Evolutionary conservation across 1,284 basidiomycete species (phyloP).

Genomic region (Ceratobasidium theobromae): DNA sequence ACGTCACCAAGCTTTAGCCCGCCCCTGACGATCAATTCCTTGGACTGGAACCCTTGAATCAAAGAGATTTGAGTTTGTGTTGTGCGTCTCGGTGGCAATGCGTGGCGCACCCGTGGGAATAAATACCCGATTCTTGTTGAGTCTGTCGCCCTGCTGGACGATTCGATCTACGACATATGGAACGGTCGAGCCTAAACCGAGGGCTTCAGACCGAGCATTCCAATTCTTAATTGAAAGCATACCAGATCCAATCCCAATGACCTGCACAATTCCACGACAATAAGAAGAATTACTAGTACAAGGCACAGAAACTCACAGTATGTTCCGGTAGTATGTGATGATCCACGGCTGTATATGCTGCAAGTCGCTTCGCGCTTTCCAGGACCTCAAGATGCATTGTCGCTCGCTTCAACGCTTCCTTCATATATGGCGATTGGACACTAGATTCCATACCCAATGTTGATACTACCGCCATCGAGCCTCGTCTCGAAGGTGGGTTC

Average conservation of each 20-base stretch:
- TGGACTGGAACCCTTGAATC: slow-evolving; percentile 85
- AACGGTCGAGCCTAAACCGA: slow-evolving; percentile 79
- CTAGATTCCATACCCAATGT: background rate
- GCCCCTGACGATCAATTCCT: slow-evolving; percentile 86
- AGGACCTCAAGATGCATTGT: slow-evolving; percentile 42
- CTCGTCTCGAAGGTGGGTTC: slow-evolving; percentile 17
- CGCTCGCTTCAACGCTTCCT: slow-evolving; percentile 20
- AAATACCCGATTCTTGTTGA: slow-evolving; percentile 82
- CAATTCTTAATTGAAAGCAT: background rate
- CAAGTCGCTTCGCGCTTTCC: slow-evolving; percentile 83
- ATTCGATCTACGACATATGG: slow-evolving; percentile 98
- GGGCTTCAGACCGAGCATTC: background rate
- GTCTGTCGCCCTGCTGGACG: slow-evolving; percentile 73
- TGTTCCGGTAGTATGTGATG: slow-evolving; percentile 81
- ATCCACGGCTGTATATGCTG: slow-evolving; percentile 95
- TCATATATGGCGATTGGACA: slow-evolving; percentile 20
- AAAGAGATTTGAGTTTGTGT: background rate
- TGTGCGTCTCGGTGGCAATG: background rate
- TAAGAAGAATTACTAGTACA: slow-evolving; percentile 13
- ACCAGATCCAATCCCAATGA: slow-evolving; percentile 91
- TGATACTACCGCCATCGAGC: background rate
- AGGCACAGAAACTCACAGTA: slow-evolving; percentile 57
- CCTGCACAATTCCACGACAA: slow-evolving; percentile 50
- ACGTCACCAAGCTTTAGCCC: slow-evolving; percentile 87
- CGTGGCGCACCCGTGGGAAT: slow-evolving; percentile 74